These are phyloP conservation scores for Huntiella bhutanensis DNA, from an alignment of 2,329 filamentous ascomycete genomes.

Conservation along the genomic window DNA sequence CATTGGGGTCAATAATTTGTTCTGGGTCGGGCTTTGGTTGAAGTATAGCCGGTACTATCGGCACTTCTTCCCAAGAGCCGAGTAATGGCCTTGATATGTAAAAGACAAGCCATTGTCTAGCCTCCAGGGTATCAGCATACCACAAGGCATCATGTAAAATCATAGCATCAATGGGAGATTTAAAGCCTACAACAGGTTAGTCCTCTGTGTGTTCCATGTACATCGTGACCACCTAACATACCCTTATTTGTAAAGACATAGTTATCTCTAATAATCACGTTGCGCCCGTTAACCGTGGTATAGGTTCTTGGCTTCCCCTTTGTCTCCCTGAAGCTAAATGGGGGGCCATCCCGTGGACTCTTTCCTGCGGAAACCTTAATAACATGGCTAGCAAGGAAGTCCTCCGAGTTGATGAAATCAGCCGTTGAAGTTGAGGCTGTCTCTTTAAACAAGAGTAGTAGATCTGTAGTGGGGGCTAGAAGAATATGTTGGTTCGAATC, in stretches of 20 bases:
- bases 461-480: conserved; percentile 82
- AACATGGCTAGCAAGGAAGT: conserved; percentile 94
- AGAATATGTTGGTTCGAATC: conserved; percentile 85
- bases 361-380: conserved; percentile 42
- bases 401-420: conserved; percentile 74
- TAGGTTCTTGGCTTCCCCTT: conserved; percentile 90
- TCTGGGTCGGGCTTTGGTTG: conserved; percentile 8
- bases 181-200: conserved; percentile 49
- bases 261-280: conserved; percentile 83
- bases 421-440: conserved; percentile 63
- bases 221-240: conserved; percentile 20
- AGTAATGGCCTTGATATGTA: conserved; percentile 82
- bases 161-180: conserved; percentile 73
- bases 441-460: conserved; percentile 73
- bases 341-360: conserved; percentile 22
- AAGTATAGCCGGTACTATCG: conserved; percentile 44
- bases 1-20: conserved; percentile 12
- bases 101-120: conserved; percentile 89
- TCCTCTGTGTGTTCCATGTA: not conserved
- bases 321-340: conserved; percentile 57
- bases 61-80: conserved; percentile 60
- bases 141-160: conserved; percentile 68
- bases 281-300: conserved; percentile 78
- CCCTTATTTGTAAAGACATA: conserved; percentile 94
- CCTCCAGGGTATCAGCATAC: conserved; percentile 76